A percentile compares a stretch with the other conserved stretches of the same genome.
Evolutionary conservation across 2,329 filamentous ascomycete genomes (phyloP).

Genomic region (Truncatella angustata): DNA sequence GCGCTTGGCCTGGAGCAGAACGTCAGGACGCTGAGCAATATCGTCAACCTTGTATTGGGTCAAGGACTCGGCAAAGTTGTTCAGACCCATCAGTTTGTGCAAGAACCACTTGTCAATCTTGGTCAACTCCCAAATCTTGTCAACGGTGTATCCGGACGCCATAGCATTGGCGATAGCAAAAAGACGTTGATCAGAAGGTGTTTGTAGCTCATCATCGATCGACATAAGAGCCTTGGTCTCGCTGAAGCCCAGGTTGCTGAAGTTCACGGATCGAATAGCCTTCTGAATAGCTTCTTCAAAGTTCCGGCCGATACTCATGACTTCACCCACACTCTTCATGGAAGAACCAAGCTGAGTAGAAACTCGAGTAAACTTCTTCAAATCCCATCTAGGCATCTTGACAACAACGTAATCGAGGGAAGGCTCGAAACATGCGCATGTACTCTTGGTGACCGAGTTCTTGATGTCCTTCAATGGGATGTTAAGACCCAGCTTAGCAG

Average conservation of each 20-base stretch:
- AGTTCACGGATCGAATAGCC: conserved; percentile 92
- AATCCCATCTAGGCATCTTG: conserved; percentile 97
- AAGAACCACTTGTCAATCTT: conserved; percentile 99
- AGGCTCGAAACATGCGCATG: conserved; percentile 96
- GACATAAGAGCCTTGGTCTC: conserved; percentile 91
- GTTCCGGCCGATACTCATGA: conserved; percentile 95
- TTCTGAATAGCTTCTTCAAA: conserved; percentile 99
- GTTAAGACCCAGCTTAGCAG: conserved; percentile 90
- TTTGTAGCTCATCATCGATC: conserved; percentile 93
- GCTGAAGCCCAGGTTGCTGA: conserved; percentile 92
- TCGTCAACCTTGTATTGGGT: conserved; percentile 63
- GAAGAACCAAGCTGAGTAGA: conserved; percentile 94
- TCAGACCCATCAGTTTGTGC: conserved; percentile 84
- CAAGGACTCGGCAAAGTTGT: conserved; percentile 83
- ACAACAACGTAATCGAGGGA: conserved; percentile 97
- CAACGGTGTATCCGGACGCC: conserved; percentile 87
- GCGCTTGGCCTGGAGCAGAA: conserved; percentile 84
- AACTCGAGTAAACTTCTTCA: conserved; percentile 98
- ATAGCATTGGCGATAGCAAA: conserved; percentile 98
- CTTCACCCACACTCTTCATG: conserved; percentile 99
- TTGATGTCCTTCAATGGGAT: conserved; percentile 96
- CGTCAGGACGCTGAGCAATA: conserved; percentile 58
- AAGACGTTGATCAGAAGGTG: conserved; percentile 92
- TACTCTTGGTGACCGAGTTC: conserved; percentile 93
- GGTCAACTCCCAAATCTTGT: conserved; percentile 97